A percentile compares a stretch with the other conserved stretches of the same genome.
Conservation (phyloP, 345 rosid genomes). For the Rhodamnia rubescens region DNA sequence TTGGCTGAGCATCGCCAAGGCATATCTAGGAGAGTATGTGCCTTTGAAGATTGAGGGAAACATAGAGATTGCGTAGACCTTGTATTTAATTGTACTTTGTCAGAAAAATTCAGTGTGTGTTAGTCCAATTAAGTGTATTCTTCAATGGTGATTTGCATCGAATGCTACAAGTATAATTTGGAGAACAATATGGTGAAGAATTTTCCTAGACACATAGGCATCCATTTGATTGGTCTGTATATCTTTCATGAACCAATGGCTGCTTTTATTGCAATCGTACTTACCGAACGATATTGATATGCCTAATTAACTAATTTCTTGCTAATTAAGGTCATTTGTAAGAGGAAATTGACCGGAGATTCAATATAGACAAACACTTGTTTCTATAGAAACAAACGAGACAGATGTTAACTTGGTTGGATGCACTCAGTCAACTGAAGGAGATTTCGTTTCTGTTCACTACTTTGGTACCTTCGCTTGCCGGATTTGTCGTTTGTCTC, state of each 20-base stretch:
- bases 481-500: neutral
- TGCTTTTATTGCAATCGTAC: neutral
- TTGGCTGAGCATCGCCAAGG: neutral
- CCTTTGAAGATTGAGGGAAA: neutral
- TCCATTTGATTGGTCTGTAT: neutral
- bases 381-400: neutral
- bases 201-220: neutral
- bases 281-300: rapidly evolving
- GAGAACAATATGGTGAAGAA: neutral
- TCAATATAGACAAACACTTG: neutral
- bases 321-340: neutral
- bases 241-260: neutral
- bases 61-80: neutral
- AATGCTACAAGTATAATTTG: neutral
- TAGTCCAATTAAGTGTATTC: neutral
- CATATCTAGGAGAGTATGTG: neutral
- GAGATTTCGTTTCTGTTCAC: neutral
- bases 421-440: neutral
- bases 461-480: neutral
- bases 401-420: neutral
- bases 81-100: neutral
- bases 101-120: neutral
- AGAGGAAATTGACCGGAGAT: neutral
- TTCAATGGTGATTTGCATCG: neutral
- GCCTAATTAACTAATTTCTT: neutral